A percentile compares a stretch with the other conserved stretches of the same genome.
phyloP scores from a whole-genome alignment of 2,329 filamentous ascomycete species.

The Hymenoscyphus salicellus region DNA sequence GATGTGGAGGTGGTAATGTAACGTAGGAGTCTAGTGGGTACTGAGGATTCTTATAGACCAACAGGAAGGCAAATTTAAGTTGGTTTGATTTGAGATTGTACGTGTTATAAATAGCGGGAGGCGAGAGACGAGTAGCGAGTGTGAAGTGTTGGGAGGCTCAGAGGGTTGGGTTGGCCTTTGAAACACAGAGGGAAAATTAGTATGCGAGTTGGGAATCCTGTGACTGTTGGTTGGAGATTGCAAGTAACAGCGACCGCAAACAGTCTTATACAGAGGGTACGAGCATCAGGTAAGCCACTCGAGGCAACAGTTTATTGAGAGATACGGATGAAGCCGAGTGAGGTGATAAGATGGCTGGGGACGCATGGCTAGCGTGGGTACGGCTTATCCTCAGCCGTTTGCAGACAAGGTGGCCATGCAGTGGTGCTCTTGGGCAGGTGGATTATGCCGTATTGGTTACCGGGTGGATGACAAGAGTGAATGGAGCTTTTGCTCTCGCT shows the following conservation, averaged over 20 bases:
- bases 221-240: neutral
- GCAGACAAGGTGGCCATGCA: neutral
- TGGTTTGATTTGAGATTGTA: neutral
- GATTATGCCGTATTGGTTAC: neutral
- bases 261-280: neutral
- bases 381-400: neutral
- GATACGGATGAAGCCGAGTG: constrained; percentile 1
- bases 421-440: too few relatives aligned
- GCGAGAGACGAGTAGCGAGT: neutral
- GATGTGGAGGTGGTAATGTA: neutral
- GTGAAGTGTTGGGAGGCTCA: neutral
- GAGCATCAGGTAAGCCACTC: neutral
- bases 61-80: neutral
- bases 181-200: constrained; percentile 5
- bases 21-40: neutral
- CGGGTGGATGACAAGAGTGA: neutral
- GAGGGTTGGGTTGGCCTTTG: constrained; percentile 2
- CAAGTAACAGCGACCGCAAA: neutral
- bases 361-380: neutral
- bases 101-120: neutral
- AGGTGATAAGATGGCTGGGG: neutral
- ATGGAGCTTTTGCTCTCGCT: neutral
- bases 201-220: neutral
- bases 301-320: neutral
- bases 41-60: neutral